phyloP scores from a whole-genome alignment of 768 basidiomycete genomes.

The Trametes villosa region DNA sequence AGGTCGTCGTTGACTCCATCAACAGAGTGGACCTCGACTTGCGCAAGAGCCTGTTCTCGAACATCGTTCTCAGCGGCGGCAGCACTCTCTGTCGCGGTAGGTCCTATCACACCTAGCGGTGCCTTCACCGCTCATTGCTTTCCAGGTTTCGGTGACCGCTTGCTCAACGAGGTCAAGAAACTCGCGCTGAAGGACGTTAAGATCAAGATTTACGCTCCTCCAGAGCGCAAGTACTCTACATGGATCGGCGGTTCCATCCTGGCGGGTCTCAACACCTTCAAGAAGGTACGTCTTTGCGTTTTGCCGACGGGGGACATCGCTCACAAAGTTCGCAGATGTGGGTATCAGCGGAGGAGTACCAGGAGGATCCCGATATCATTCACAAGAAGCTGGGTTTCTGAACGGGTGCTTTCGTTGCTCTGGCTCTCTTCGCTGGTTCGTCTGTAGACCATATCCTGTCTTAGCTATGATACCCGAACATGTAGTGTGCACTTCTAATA shows the following conservation, averaged over 20 bases:
- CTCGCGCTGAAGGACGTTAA: conserved; percentile 94
- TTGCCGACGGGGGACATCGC: neutral
- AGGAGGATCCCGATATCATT: conserved; percentile 98
- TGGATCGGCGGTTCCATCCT: conserved; percentile 98
- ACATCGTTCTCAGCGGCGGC: conserved; percentile 95
- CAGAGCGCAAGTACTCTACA: conserved; percentile 98
- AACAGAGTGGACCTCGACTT: conserved; percentile 95
- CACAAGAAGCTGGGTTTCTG: conserved; percentile 93
- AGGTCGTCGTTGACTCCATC: conserved; percentile 98
- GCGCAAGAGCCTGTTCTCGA: conserved; percentile 92
- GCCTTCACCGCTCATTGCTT: conserved; percentile 5
- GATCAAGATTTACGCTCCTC: conserved; percentile 98
- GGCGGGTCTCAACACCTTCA: conserved; percentile 95
- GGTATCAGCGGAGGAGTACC: conserved; percentile 99
- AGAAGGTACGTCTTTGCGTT: conserved; percentile 67
- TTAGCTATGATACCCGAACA: conserved; percentile 31
- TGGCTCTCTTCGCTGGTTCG: conserved; percentile 13
- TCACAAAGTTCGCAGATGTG: conserved; percentile 74
- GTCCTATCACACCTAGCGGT: conserved; percentile 32
- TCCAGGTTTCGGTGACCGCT: conserved; percentile 93
- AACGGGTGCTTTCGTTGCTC: conserved; percentile 19
- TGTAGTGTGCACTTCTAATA: conserved; percentile 27
- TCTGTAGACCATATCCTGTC: conserved; percentile 28
- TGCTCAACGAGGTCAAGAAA: conserved; percentile 96
- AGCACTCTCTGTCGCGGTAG: conserved; percentile 93